phyloP scores from a whole-genome alignment of 345 rosid genomes.

The Erodium maritimum region DNA sequence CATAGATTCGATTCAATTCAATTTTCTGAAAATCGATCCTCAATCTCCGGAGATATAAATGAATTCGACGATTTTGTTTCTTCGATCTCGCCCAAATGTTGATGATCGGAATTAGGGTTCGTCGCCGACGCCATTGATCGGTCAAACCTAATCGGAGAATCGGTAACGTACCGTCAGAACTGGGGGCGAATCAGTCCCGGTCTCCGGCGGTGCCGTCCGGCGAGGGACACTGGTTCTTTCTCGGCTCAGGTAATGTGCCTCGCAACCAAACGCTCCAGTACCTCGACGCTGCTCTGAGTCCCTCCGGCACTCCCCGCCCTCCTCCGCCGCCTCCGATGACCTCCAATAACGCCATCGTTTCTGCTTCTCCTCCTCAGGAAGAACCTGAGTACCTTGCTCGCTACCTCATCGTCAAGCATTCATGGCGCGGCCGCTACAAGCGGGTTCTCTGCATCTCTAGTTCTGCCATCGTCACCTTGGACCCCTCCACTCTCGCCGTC shows the following conservation, averaged over 20 bases:
- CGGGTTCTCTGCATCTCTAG: constrained; percentile 72
- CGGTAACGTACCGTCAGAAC: constrained; percentile 27
- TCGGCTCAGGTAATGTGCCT: constrained; percentile 16
- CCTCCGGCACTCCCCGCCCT: constrained; percentile 8
- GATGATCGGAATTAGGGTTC: background rate
- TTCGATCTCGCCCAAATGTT: background rate
- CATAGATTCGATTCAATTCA: too few species aligned
- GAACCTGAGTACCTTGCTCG: constrained; percentile 94
- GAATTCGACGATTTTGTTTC: too few species aligned
- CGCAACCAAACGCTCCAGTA: constrained; percentile 49
- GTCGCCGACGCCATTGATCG: background rate
- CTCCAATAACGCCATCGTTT: constrained; percentile 10
- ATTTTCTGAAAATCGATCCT: too few species aligned
- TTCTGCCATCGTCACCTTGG: constrained; percentile 63
- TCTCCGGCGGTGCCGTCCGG: constrained; percentile 48
- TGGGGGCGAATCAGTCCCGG: constrained; percentile 96
- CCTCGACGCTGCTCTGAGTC: constrained; percentile 10
- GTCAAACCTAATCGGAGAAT: constrained; percentile 6
- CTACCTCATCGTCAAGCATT: constrained; percentile 75
- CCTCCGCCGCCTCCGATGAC: constrained; percentile 29
- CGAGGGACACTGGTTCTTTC: constrained; percentile 60
- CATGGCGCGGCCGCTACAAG: constrained; percentile 97
- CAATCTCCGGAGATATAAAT: too few species aligned
- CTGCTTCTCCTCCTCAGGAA: constrained; percentile 27
- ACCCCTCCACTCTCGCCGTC: constrained; percentile 60